Evolutionary conservation across 2,329 filamentous ascomycete species (phyloP).

Genomic region (Aspergillus sp.): DNA sequence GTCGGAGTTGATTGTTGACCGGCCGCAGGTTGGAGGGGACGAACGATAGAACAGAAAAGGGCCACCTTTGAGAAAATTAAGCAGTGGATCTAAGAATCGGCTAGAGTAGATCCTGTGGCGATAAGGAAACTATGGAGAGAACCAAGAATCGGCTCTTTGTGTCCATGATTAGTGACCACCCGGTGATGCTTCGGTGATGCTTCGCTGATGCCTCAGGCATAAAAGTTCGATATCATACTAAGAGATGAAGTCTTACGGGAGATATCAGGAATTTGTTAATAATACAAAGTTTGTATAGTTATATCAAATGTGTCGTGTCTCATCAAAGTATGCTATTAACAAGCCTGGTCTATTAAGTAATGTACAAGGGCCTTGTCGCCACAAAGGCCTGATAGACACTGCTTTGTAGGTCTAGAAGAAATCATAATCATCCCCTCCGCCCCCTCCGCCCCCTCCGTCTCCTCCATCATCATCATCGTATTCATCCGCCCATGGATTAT

Average conservation of each 20-base stretch:
- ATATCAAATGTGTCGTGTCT: background rate
- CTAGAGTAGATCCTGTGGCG: background rate
- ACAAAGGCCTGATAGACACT: background rate
- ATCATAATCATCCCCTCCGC: slow-evolving; percentile 29
- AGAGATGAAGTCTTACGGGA: too few relatives aligned
- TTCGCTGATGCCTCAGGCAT: slow-evolving; percentile 14
- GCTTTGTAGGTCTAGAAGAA: background rate
- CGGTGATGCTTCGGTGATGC: too few relatives aligned
- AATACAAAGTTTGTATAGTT: background rate
- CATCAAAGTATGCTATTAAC: background rate
- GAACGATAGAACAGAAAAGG: background rate
- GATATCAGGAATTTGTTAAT: too few relatives aligned
- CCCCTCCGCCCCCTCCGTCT: slow-evolving; percentile 26
- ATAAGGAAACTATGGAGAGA: background rate
- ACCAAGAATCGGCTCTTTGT: background rate
- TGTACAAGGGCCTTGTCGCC: background rate
- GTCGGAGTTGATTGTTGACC: background rate
- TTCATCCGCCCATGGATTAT: slow-evolving; percentile 20
- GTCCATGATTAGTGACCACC: too few relatives aligned
- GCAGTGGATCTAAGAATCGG: background rate
- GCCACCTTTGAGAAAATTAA: background rate
- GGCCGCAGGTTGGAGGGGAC: background rate
- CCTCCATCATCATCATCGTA: slow-evolving; percentile 21
- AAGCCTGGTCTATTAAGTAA: background rate
- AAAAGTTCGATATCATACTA: too few relatives aligned